Percentiles rank a stretch among this genome's conserved stretches.
Evolutionary conservation across 2,329 filamentous ascomycete genomes (phyloP).

Genomic region (Penicillium sp.): DNA sequence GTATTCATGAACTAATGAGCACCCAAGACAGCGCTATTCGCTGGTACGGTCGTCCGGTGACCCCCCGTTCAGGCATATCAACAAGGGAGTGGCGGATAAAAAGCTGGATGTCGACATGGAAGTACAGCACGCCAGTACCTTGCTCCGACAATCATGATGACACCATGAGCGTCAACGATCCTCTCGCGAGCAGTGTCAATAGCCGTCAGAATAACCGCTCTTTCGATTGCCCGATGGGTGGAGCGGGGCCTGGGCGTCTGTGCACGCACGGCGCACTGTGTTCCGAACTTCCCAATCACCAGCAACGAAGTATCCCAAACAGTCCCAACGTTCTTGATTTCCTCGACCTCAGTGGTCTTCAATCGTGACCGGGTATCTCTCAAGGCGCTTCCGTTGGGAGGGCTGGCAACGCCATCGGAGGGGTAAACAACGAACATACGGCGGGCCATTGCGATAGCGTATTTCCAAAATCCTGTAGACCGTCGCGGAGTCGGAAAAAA

Average conservation of each 20-base stretch:
- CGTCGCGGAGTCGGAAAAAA: no score
- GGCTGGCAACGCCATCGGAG: background rate
- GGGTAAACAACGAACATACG: background rate
- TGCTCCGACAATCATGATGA: background rate
- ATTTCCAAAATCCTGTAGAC: no score
- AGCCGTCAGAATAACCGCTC: constrained; percentile 13
- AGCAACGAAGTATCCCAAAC: background rate
- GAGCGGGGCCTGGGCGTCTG: constrained; percentile 5
- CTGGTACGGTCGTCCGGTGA: background rate
- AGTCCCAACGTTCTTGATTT: background rate
- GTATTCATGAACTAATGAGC: background rate
- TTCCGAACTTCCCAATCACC: constrained; percentile 5
- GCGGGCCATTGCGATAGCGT: background rate
- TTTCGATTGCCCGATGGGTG: background rate
- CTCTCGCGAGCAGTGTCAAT: background rate
- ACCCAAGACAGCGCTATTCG: background rate
- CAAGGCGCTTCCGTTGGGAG: background rate
- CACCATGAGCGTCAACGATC: background rate
- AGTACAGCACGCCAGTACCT: background rate
- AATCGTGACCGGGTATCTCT: background rate
- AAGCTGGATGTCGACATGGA: background rate
- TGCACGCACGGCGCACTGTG: constrained; percentile 14
- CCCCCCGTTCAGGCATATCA: background rate
- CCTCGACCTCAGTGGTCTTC: background rate
- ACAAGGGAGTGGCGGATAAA: background rate